Evolutionary conservation across 768 basidiomycete species (phyloP).

Genomic region (Fistulinella prunicolor): DNA sequence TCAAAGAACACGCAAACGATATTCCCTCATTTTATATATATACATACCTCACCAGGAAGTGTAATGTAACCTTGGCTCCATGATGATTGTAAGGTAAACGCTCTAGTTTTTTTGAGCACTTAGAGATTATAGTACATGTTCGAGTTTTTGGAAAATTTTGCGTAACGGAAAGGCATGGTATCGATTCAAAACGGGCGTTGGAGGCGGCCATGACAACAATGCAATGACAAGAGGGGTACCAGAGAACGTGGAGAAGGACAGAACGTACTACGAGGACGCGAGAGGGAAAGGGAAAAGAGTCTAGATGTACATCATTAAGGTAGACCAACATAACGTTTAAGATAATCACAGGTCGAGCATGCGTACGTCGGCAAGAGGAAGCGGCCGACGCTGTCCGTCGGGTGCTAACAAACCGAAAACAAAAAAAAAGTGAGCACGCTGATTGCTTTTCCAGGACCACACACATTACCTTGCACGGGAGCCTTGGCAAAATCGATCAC

Average conservation of each 20-base stretch:
- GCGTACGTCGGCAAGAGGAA: constrained; percentile 29
- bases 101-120: background rate
- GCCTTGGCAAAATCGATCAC: constrained; percentile 49
- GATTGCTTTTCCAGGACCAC: too few relatives aligned
- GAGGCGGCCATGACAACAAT: background rate
- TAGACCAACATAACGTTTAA: background rate
- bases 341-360: constrained; percentile 29
- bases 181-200: too few relatives aligned
- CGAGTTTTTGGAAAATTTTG: background rate
- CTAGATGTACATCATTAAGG: background rate
- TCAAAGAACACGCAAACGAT: constrained; percentile 14
- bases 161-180: background rate
- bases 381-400: constrained; percentile 31
- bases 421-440: constrained; percentile 13
- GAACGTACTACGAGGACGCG: background rate
- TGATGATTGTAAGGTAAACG: constrained; percentile 15
- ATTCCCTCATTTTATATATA: constrained; percentile 10
- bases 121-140: constrained; percentile 17
- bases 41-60: constrained; percentile 24
- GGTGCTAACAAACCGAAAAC: constrained; percentile 24
- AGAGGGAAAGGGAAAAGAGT: background rate
- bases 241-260: background rate
- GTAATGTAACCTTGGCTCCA: constrained; percentile 22
- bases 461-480: constrained; percentile 35
- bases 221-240: background rate